Evolutionary conservation across 2,329 filamentous ascomycete species (phyloP).

Genomic region (Scedosporium minutisporum): DNA sequence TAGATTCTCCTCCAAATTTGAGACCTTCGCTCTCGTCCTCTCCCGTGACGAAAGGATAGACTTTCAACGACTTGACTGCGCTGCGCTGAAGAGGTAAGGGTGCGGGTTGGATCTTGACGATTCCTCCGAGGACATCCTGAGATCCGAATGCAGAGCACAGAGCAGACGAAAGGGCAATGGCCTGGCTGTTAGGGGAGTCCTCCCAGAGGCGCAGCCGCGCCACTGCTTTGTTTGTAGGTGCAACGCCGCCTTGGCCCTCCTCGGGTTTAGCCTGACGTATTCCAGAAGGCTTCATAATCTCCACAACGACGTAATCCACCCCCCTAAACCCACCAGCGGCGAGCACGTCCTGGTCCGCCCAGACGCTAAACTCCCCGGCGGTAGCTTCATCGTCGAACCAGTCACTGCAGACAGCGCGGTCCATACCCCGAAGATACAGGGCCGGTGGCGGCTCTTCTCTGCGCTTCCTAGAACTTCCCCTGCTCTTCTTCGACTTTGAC

Average conservation of each 20-base stretch:
- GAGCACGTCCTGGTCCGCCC: constrained; percentile 74
- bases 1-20: constrained; percentile 81
- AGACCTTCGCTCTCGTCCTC: constrained; percentile 52
- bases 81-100: constrained; percentile 60
- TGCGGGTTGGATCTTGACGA: constrained; percentile 80
- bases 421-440: constrained; percentile 72
- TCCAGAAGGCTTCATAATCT: constrained; percentile 75
- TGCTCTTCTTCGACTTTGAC: constrained; percentile 70
- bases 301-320: constrained; percentile 68
- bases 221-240: constrained; percentile 55
- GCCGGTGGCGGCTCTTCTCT: constrained; percentile 59
- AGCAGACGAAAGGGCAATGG: constrained; percentile 67
- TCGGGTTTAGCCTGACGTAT: constrained; percentile 62
- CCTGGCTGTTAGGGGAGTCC: constrained; percentile 73
- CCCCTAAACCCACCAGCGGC: constrained; percentile 64
- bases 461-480: constrained; percentile 51
- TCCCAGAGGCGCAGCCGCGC: constrained; percentile 72
- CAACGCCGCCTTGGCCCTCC: constrained; percentile 42
- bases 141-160: constrained; percentile 67
- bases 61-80: constrained; percentile 56
- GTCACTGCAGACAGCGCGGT: constrained; percentile 57
- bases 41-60: constrained; percentile 66
- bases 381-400: constrained; percentile 67
- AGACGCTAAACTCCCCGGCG: constrained; percentile 54
- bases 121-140: constrained; percentile 68